These are phyloP conservation scores for Phytophthora pistaciae DNA, from an alignment of 352 stramenopile genomes.

Conservation along the genomic window DNA sequence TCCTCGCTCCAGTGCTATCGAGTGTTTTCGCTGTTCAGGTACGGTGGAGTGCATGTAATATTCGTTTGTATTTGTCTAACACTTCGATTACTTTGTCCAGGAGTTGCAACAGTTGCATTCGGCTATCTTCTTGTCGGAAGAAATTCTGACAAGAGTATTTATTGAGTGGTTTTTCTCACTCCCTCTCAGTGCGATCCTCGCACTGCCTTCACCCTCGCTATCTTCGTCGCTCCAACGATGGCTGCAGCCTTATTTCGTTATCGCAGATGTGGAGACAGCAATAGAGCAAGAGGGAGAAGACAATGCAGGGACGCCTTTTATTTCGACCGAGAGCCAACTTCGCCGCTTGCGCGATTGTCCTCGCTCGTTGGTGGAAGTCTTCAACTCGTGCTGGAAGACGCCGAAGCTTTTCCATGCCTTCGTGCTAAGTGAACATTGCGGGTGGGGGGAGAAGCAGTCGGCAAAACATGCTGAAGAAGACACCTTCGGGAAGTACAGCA, in stretches of 20 bases:
- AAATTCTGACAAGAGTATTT: constrained; percentile 66
- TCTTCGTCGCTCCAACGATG: constrained; percentile 85
- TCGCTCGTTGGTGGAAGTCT: constrained; percentile 52
- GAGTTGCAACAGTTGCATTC: constrained; percentile 71
- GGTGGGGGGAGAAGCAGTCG: constrained; percentile 69
- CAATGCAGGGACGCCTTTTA: constrained; percentile 30
- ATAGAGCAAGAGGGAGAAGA: constrained; percentile 44
- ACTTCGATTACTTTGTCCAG: constrained; percentile 34
- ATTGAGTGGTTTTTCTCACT: constrained; percentile 89
- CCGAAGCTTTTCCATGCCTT: constrained; percentile 77
- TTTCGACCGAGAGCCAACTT: constrained; percentile 37
- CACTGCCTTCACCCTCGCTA: constrained; percentile 64
- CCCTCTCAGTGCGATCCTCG: constrained; percentile 62
- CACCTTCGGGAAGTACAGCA: constrained; percentile 76
- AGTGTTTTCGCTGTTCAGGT: constrained; percentile 88
- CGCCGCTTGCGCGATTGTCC: constrained; percentile 52
- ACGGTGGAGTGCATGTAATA: constrained; percentile 2
- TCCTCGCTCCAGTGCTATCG: constrained; percentile 76
- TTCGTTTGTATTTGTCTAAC: not conserved
- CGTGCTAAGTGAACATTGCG: constrained; percentile 72
- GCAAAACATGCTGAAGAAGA: constrained; percentile 76
- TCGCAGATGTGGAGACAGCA: constrained; percentile 42
- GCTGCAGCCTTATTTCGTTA: constrained; percentile 68
- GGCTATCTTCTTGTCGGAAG: constrained; percentile 62
- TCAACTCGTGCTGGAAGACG: constrained; percentile 70